Evolutionary conservation across 495 filamentous ascomycete species (phyloP).

Genomic region (Ramalina peruviana): DNA sequence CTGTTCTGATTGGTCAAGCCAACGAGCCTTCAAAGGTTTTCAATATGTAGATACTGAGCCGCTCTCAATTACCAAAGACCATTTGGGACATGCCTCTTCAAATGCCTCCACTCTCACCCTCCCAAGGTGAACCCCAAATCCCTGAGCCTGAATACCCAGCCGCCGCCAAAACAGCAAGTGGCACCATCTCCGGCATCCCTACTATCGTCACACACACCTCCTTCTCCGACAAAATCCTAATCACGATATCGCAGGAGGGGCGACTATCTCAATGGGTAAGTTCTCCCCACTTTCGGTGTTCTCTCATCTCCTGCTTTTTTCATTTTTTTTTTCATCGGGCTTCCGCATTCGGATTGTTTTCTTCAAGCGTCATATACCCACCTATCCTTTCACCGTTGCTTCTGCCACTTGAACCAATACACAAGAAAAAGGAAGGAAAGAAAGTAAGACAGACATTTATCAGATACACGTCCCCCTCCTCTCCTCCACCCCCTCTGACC

Average conservation of each 20-base stretch:
- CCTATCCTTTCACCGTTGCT: too few relatives aligned
- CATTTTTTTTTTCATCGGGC: too few relatives aligned
- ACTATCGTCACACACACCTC: constrained; percentile 58
- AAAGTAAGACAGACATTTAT: not conserved
- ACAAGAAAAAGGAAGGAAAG: too few relatives aligned
- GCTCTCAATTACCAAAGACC: too few relatives aligned
- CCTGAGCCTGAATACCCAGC: constrained; percentile 48
- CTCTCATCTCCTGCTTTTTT: too few relatives aligned
- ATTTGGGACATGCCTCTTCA: constrained; percentile 10
- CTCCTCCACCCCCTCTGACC: constrained; percentile 21
- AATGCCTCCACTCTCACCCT: constrained; percentile 5
- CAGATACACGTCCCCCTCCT: constrained; percentile 76
- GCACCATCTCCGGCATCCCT: constrained; percentile 46
- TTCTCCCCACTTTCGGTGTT: not conserved
- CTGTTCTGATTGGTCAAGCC: too few relatives aligned
- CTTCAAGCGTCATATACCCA: not conserved
- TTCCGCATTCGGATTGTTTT: not conserved
- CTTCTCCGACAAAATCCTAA: constrained; percentile 85
- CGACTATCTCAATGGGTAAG: constrained; percentile 83
- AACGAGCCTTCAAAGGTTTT: too few relatives aligned
- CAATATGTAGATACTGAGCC: too few relatives aligned
- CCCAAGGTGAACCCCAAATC: not conserved
- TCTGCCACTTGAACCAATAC: too few relatives aligned
- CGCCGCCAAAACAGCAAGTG: constrained; percentile 48
- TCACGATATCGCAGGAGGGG: constrained; percentile 79